Evolutionary conservation across 371 early-diverging fungal genomes (phyloP), one percentile per base, ranked within the genome.

Genomic region (Dinochytrium kinnereticum): DNA sequence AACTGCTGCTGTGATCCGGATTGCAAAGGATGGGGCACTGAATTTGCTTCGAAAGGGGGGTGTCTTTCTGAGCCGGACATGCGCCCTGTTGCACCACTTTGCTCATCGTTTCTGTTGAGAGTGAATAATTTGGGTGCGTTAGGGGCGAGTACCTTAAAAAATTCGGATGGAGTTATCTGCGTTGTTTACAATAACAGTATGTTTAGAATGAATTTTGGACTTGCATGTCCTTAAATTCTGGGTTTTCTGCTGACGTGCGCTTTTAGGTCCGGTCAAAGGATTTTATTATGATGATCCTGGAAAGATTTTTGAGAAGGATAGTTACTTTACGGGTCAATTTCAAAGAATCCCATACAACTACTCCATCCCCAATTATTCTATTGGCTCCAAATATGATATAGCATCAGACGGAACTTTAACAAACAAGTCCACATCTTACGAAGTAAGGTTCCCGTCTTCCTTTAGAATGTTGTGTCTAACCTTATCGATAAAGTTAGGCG

Each of bases 1-100:
- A 76, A 76, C 69, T 82, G 82, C 68, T 79, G 82, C 72, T 82
- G 79, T 68, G 82, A 82, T 66, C 57, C 69, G 1, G 82, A 82
- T 50, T 82, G 82, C 75, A 36, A 51, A 7, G 55, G 34, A 28
- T 34, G 74, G 40, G 17, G 36, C 21, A 5, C 10, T 26, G 24
- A 5, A 7, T 55, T 1, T 10, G 17, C 69, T 34, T 17, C 5
- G 15, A 31, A 24, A 21, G 28, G 2, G 44, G 36, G 36, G 33
- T 67, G 57, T 34, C n/a, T 2, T 36, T 24, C 37, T 13, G 10
- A 34, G 24, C 30, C 73, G 1, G 40, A 21, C 7, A 44, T 36
- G 10, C 21, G 26, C 36, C 34, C 51, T 10, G 49, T 68, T 7
- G 68, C 73, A 24, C 76, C 72, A 1, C 64, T 65, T 24, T 81